Percentiles rank a stretch among this genome's conserved stretches.
These are phyloP conservation scores for Brettanomyces nanus DNA, from an alignment of 805 yeast genomes.

Conservation along the genomic window DNA sequence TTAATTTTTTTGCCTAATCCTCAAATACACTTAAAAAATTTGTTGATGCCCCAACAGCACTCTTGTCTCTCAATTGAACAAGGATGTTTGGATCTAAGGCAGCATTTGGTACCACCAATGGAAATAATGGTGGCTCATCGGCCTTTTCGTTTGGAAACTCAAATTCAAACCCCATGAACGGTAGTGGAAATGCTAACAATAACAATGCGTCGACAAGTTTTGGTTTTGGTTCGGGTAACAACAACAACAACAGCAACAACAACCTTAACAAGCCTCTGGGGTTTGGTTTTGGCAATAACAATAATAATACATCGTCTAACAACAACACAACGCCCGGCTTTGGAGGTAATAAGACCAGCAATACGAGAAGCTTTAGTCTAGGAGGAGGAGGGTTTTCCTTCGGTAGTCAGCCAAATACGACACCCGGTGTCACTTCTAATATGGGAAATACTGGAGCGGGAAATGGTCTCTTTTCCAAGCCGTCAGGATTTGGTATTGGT, in stretches of 20 bases:
- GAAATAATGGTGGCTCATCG: neutral
- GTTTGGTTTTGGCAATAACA: constrained; percentile 2
- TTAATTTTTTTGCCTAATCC: neutral
- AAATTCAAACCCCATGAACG: neutral
- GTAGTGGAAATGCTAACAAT: constrained; percentile 6
- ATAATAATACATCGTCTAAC: neutral
- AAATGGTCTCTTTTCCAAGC: too few species aligned
- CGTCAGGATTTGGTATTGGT: constrained; percentile 9
- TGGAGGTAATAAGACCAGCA: constrained; percentile 2
- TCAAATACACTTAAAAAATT: too few species aligned
- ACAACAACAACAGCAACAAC: constrained; percentile 3
- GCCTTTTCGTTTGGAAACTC: neutral
- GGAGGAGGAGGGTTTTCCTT: constrained; percentile 2
- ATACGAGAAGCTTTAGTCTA: neutral
- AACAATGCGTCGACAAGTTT: neutral
- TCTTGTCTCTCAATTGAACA: too few species aligned
- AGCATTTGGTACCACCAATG: constrained; percentile 1
- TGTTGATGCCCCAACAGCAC: too few species aligned
- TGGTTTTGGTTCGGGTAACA: constrained; percentile 5
- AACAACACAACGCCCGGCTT: constrained; percentile 4
- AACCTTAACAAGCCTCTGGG: neutral
- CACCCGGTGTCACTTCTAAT: too few species aligned
- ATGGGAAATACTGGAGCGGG: too few species aligned
- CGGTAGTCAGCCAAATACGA: constrained; percentile 7
- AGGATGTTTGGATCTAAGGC: too few species aligned